Evolutionary conservation across 768 basidiomycete species (phyloP).

Genomic region (Hypholoma sublateritium): DNA sequence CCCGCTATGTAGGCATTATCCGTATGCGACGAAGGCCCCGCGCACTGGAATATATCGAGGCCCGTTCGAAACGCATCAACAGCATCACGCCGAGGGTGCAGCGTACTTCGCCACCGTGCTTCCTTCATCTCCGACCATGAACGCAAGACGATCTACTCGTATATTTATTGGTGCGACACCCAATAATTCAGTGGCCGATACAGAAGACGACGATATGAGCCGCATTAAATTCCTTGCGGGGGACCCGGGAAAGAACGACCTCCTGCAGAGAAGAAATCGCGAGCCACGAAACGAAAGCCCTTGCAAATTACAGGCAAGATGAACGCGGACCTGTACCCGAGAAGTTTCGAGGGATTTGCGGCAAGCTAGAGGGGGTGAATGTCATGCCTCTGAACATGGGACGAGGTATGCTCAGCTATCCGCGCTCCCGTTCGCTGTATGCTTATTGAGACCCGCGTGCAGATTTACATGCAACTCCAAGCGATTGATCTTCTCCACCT

Average conservation of each 20-base stretch:
- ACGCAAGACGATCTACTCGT: too few species aligned
- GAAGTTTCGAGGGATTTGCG: not conserved
- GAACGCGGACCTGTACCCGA: not conserved
- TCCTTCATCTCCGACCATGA: too few species aligned
- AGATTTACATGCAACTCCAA: slow-evolving; percentile 35
- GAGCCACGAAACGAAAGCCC: not conserved
- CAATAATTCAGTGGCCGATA: too few species aligned
- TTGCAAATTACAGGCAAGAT: not conserved
- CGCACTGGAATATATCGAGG: too few species aligned
- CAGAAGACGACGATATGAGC: not conserved
- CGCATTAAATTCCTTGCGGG: not conserved
- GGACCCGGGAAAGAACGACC: too few species aligned
- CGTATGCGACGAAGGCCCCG: too few species aligned
- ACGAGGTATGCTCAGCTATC: not conserved
- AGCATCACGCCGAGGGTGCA: too few species aligned
- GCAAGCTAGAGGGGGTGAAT: not conserved
- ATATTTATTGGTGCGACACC: too few species aligned
- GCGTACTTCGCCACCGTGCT: too few species aligned
- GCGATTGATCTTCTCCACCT: slow-evolving; percentile 37
- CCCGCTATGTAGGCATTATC: too few species aligned
- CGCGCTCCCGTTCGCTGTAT: not conserved
- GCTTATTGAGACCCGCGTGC: not conserved
- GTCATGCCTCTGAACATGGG: slow-evolving; percentile 3
- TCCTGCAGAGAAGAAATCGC: not conserved
- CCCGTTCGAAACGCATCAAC: too few species aligned